A percentile compares a stretch with the other conserved stretches of the same genome.
phyloP scores from a whole-genome alignment of 1,139 yeast species.

The Geotrichum fermentans region DNA sequence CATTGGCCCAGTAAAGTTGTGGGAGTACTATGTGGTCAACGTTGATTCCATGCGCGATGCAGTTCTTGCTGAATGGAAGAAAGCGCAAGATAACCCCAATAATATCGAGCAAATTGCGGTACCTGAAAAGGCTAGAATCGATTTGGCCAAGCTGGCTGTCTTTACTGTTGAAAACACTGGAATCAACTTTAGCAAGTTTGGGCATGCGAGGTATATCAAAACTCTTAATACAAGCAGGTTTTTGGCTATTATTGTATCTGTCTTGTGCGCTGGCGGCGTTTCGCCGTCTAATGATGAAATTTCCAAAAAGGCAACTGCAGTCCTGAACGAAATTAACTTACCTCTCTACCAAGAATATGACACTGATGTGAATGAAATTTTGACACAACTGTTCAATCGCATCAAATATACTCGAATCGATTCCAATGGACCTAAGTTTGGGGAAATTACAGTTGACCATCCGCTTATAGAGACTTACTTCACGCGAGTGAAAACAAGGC shows the following conservation, averaged over 20 bases:
- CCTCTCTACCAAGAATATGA: slow-evolving; percentile 71
- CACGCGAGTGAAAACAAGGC: slow-evolving; percentile 54
- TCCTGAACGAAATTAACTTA: slow-evolving; percentile 72
- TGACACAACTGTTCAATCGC: slow-evolving; percentile 67
- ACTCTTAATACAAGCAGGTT: slow-evolving; percentile 49
- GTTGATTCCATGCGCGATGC: slow-evolving; percentile 29
- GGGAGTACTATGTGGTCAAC: slow-evolving; percentile 85
- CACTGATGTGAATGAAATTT: slow-evolving; percentile 58
- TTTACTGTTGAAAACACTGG: slow-evolving; percentile 48
- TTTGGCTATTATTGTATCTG: slow-evolving; percentile 43
- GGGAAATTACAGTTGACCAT: slow-evolving; percentile 47
- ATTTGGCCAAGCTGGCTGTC: slow-evolving; percentile 46
- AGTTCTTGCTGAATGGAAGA: slow-evolving; percentile 30
- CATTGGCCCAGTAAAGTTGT: slow-evolving; percentile 58
- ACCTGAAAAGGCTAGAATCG: slow-evolving; percentile 41
- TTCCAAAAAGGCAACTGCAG: slow-evolving; percentile 44
- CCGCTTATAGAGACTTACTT: slow-evolving; percentile 87
- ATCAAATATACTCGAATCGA: slow-evolving; percentile 73
- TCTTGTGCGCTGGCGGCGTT: slow-evolving; percentile 40
- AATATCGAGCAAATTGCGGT: slow-evolving; percentile 36
- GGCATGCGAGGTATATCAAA: slow-evolving; percentile 51
- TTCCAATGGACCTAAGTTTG: slow-evolving; percentile 72
- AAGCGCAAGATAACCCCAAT: slow-evolving; percentile 17
- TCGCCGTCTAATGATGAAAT: slow-evolving; percentile 31
- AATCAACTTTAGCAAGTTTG: slow-evolving; percentile 37